phyloP scores from a whole-genome alignment of 495 filamentous ascomycete species.

The Aspergillus ellipticus region DNA sequence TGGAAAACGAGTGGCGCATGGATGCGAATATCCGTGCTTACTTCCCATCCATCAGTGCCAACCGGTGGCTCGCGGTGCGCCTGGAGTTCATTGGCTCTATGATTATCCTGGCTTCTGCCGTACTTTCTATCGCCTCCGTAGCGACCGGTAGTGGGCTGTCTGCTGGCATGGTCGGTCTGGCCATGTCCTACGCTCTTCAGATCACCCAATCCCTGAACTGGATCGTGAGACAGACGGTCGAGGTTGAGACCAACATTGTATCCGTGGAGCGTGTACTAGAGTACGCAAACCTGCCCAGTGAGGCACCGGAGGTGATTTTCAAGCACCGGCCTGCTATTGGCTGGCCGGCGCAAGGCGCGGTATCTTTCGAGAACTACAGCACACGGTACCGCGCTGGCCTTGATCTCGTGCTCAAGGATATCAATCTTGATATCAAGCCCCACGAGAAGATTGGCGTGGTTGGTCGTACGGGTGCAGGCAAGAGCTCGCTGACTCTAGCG shows the following conservation, averaged over 20 bases:
- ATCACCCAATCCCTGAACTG: constrained; percentile 99
- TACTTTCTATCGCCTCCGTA: constrained; percentile 79
- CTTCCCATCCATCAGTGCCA: constrained; percentile 94
- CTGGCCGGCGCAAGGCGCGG: constrained; percentile 89
- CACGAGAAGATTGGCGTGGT: constrained; percentile 98
- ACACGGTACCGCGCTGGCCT: constrained; percentile 85
- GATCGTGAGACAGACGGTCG: constrained; percentile 98
- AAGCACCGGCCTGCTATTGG: constrained; percentile 80
- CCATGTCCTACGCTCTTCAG: constrained; percentile 95
- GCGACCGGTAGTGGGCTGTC: constrained; percentile 63
- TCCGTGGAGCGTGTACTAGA: constrained; percentile 97
- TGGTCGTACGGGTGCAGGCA: constrained; percentile 92
- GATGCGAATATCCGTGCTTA: constrained; percentile 94
- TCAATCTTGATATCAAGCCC: constrained; percentile 86
- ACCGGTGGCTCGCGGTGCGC: constrained; percentile 92
- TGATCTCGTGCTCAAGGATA: constrained; percentile 87
- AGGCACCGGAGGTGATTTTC: constrained; percentile 91
- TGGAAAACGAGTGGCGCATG: constrained; percentile 97
- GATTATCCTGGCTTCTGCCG: constrained; percentile 84
- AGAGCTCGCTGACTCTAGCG: constrained; percentile 89
- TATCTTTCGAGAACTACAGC: constrained; percentile 91
- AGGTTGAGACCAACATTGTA: constrained; percentile 99
- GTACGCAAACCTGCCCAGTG: constrained; percentile 88
- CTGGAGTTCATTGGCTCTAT: constrained; percentile 95
- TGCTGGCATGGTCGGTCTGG: constrained; percentile 81